Evolutionary conservation across 1,284 basidiomycete species (phyloP).

Genomic region (Rhodotorula sp.): DNA sequence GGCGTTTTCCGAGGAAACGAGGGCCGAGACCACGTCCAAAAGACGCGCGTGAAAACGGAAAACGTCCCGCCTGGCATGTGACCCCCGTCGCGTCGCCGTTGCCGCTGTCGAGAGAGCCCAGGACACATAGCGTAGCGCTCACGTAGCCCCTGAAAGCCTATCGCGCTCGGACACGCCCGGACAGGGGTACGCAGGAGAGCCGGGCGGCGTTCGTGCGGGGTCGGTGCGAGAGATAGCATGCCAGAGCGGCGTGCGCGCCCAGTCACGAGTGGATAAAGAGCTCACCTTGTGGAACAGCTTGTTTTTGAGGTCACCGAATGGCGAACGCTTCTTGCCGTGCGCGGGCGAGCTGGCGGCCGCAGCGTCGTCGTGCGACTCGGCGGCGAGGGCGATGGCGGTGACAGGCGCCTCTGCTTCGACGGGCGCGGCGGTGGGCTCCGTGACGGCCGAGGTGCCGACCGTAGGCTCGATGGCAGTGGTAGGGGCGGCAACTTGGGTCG

Average conservation of each 20-base stretch:
- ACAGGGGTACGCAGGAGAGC: background rate
- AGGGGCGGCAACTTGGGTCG: constrained; percentile 15
- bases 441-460: background rate
- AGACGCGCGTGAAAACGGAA: too few species aligned
- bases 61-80: too few species aligned
- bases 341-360: background rate
- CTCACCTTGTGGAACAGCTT: constrained; percentile 33
- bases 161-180: too few species aligned
- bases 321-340: constrained; percentile 26
- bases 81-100: too few species aligned
- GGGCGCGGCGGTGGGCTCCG: background rate
- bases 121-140: too few species aligned
- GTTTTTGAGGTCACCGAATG: constrained; percentile 27
- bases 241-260: background rate
- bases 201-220: background rate
- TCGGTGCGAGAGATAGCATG: background rate
- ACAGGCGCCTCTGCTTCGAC: background rate
- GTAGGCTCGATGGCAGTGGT: background rate
- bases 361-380: background rate
- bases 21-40: too few species aligned
- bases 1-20: too few species aligned
- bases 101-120: too few species aligned
- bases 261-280: background rate
- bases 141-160: too few species aligned
- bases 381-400: background rate